A percentile compares a stretch with the other conserved stretches of the same genome.
phyloP scores from a whole-genome alignment of 495 filamentous ascomycete species.

The Penicillium longicatenatum region DNA sequence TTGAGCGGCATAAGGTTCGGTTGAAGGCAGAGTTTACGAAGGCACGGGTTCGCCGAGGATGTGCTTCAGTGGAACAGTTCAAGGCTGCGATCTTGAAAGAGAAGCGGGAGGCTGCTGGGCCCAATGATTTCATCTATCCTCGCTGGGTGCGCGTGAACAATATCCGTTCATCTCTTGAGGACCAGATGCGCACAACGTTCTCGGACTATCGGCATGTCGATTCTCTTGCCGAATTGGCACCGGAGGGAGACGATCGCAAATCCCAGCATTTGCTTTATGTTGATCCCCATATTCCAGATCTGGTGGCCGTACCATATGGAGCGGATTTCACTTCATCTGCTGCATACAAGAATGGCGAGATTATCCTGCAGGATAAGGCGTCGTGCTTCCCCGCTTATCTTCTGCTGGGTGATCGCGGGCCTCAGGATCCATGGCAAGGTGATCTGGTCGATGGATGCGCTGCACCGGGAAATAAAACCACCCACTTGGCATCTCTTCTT shows the following conservation, averaged over 20 bases:
- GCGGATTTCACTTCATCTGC: conserved; percentile 66
- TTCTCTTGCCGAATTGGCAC: conserved; percentile 45
- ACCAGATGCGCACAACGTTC: conserved; percentile 72
- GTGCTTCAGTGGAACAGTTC: conserved; percentile 63
- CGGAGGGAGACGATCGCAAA: conserved; percentile 17
- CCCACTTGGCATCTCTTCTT: conserved; percentile 80
- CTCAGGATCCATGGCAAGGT: conserved; percentile 46
- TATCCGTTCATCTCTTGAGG: conserved; percentile 66
- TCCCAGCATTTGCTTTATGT: conserved; percentile 48
- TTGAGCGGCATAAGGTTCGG: conserved; percentile 80
- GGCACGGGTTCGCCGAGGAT: conserved; percentile 70
- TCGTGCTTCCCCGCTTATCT: conserved; percentile 94
- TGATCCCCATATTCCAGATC: conserved; percentile 78
- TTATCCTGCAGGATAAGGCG: conserved; percentile 95
- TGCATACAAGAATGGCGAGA: conserved; percentile 71
- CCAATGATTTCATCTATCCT: conserved; percentile 53
- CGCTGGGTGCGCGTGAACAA: conserved; percentile 91
- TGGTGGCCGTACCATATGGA: conserved; percentile 73
- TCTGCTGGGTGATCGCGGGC: conserved; percentile 52
- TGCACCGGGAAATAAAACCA: conserved; percentile 96
- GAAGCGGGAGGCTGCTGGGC: conserved; percentile 28
- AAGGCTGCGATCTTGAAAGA: conserved; percentile 54
- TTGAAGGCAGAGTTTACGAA: conserved; percentile 80
- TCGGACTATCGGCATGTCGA: conserved; percentile 52
- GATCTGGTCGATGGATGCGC: conserved; percentile 88